phyloP scores from a whole-genome alignment of 2,329 filamentous ascomycete species.

The Xylariales sp. region DNA sequence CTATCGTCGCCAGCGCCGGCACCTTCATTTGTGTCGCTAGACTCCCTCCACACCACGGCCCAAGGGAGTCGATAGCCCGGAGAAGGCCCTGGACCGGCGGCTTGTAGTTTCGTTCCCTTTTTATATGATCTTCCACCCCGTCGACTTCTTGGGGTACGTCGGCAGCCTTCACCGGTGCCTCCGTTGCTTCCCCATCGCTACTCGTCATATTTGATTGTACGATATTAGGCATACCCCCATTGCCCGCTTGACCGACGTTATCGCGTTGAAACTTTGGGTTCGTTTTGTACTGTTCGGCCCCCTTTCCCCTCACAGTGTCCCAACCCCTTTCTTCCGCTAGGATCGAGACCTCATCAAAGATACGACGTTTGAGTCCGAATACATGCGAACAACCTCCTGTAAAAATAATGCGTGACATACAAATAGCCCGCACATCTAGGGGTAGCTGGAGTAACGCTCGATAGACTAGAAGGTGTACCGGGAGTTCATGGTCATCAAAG shows the following conservation, averaged over 20 bases:
- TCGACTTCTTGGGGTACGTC: conserved; percentile 63
- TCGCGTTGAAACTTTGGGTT: conserved; percentile 58
- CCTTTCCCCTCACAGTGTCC: conserved; percentile 79
- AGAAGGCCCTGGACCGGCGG: conserved; percentile 66
- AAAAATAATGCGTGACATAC: conserved; percentile 90
- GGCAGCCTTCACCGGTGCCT: conserved; percentile 54
- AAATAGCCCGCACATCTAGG: conserved; percentile 82
- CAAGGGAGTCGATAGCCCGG: conserved; percentile 75
- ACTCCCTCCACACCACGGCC: conserved; percentile 80
- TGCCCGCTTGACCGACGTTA: conserved; percentile 43
- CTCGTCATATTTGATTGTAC: conserved; percentile 36
- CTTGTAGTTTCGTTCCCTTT: conserved; percentile 56
- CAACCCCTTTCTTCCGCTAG: conserved; percentile 79
- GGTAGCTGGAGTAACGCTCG: conserved; percentile 79
- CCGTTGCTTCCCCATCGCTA: conserved; percentile 49
- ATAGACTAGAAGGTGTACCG: conserved; percentile 82
- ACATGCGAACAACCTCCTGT: conserved; percentile 83
- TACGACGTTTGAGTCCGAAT: conserved; percentile 80
- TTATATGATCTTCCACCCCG: conserved; percentile 68
- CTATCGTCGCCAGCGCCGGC: conserved; percentile 75
- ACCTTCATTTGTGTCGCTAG: conserved; percentile 75
- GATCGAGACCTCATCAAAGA: conserved; percentile 78
- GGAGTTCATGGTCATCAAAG: conserved; percentile 88
- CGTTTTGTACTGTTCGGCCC: conserved; percentile 64
- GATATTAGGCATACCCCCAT: conserved; percentile 40